Conservation (phyloP, 78 protist genomes). For the Speleostelium caveatum region DNA sequence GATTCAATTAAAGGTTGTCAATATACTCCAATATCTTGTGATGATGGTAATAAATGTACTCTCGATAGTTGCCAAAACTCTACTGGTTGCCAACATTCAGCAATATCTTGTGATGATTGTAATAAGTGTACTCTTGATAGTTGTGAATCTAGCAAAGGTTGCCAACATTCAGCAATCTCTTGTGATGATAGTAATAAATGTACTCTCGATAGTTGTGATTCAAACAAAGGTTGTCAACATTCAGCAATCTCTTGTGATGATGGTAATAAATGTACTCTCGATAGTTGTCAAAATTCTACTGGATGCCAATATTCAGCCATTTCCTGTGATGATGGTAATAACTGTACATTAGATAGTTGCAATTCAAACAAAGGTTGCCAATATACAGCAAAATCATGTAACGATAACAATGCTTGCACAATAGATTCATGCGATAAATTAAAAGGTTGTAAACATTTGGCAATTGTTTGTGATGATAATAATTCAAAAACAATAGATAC, state of each 20-base stretch:
- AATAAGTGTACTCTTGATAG: conserved; percentile 51
- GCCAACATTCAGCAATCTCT: not conserved
- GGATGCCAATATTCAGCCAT: conserved; percentile 10
- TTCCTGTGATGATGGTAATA: conserved; percentile 40
- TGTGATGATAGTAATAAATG: conserved; percentile 11
- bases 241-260: conserved; percentile 22
- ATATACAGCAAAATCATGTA: no score
- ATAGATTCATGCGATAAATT: conserved; percentile 9
- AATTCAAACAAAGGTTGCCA: not conserved
- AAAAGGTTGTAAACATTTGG: no score
- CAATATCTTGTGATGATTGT: conserved; percentile 37
- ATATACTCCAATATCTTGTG: conserved; percentile 6
- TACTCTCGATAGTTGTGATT: conserved; percentile 14
- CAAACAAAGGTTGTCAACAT: conserved; percentile 10
- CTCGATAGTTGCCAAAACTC: conserved; percentile 3
- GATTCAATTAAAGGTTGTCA: no score
- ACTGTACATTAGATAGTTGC: conserved; percentile 33
- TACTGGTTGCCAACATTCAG: conserved; percentile 13
- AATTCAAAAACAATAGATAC: no score
- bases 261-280: conserved; percentile 25
- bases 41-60: conserved; percentile 52
- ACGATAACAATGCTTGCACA: conserved; percentile 11
- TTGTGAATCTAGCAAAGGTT: conserved; percentile 38
- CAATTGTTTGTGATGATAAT: no score
- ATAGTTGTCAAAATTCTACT: conserved; percentile 18